Evolutionary conservation across 2,329 filamentous ascomycete genomes (phyloP), one percentile per base, ranked within the genome.

Genomic region (Akanthomyces dipterigenus): DNA sequence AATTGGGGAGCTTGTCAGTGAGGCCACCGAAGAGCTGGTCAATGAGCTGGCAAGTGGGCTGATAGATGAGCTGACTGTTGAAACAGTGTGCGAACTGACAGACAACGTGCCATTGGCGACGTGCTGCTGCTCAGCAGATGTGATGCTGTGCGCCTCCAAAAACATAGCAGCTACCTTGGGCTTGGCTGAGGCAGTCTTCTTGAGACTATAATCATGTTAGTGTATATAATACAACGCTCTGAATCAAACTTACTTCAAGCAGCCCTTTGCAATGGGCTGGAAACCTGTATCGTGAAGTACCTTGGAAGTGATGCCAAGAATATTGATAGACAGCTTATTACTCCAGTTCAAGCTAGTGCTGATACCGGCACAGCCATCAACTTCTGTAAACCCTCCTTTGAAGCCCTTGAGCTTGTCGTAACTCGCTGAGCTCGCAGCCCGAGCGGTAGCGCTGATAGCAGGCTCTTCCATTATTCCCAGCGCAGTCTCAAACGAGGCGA

Each of bases 391-490:
- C 0, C 65, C 68, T 3, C 54, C 68, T 2, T 53, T 42, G 26
- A 70, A 63, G 5, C 55, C 56, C 6, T 59, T 60, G 3, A 45
- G 28, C 1, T 61, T 31, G 26, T 45, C 45, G 20, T 67, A 45
- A 3, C 58, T 58, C 9, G 66, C 63, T 3, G 64, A 63, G 0
- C 55, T 68, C 3, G 67, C 63, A 3, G 64, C 63, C 50, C 66
- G 64, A 1, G 68, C 69, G 1, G 54, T 49, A 8, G 61, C 67
- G 50, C 64, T 70, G 64, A 72, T 65, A 16, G 67, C 69, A 3
- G 71, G 70, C 63, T 71, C 68, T 43, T 70, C 67, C 20, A 69
- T 54, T 3, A 71, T 38, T 1, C 67, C 68, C 8, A 68, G 62
- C 5, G 63, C 62, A 36, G 63, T 64, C 5, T 68, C 63, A 53